These are phyloP conservation scores for Vanrija humicola DNA, from an alignment of 1,284 basidiomycete species.

Conservation along the genomic window DNA sequence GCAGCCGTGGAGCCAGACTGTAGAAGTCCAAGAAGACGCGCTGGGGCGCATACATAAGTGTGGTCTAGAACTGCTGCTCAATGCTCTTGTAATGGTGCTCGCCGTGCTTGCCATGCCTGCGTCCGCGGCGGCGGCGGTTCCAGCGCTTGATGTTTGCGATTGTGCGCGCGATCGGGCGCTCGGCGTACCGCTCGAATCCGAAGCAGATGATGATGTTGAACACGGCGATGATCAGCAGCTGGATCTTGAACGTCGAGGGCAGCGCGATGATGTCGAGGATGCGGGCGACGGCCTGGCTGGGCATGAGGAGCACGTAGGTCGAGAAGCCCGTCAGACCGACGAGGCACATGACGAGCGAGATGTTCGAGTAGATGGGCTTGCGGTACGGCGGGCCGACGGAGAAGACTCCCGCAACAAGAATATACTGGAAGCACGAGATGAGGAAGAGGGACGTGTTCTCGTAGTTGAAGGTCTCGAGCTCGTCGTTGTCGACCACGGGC, in stretches of 20 bases:
- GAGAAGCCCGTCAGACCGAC: conserved; percentile 66
- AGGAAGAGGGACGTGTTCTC: conserved; percentile 93
- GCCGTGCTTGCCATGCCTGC: conserved; percentile 41
- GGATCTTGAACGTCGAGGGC: conserved; percentile 64
- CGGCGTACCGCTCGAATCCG: conserved; percentile 74
- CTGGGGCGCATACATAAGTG: too few species aligned
- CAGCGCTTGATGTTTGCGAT: conserved; percentile 50
- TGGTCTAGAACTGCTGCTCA: conserved; percentile 23
- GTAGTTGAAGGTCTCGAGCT: conserved; percentile 83
- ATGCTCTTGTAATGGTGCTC: conserved; percentile 54
- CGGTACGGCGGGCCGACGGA: conserved; percentile 97
- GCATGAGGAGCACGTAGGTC: conserved; percentile 66
- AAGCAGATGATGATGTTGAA: conserved; percentile 72
- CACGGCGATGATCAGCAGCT: conserved; percentile 66
- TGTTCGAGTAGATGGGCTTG: conserved; percentile 90
- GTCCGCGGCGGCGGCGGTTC: conserved; percentile 26
- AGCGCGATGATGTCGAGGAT: conserved; percentile 77
- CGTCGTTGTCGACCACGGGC: conserved; percentile 62
- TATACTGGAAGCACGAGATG: conserved; percentile 97
- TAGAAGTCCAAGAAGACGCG: too few species aligned
- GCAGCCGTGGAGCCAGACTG: too few species aligned
- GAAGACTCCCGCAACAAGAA: conserved; percentile 92
- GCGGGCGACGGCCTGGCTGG: conserved; percentile 60
- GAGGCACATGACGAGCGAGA: conserved; percentile 74
- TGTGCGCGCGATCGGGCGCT: conserved; percentile 58